These are phyloP conservation scores for Scleroderma bovista DNA, from an alignment of 768 basidiomycete species.

Conservation along the genomic window DNA sequence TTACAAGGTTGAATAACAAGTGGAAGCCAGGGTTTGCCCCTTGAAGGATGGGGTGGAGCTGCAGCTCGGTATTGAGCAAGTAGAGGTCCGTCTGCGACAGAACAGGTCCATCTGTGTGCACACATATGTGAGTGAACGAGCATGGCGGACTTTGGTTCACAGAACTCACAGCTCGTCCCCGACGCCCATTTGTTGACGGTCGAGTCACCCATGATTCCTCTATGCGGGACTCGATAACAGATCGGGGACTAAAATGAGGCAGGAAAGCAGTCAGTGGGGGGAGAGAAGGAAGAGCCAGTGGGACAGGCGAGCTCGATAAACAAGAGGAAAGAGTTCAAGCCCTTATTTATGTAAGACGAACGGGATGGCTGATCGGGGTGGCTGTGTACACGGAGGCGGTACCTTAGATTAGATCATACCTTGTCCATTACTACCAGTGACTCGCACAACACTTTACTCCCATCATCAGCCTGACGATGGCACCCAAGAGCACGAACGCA, in stretches of 20 bases:
- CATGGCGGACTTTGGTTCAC: background rate
- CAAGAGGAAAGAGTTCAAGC: background rate
- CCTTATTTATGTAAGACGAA: background rate
- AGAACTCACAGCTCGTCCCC: slow-evolving; percentile 30
- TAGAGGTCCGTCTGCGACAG: slow-evolving; percentile 79
- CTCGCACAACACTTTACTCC: background rate
- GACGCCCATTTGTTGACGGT: slow-evolving; percentile 31
- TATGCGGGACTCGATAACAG: background rate
- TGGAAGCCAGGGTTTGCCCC: slow-evolving; percentile 45
- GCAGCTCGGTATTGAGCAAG: slow-evolving; percentile 62
- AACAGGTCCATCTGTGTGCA: slow-evolving; percentile 63
- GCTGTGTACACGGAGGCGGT: background rate
- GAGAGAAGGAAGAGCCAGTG: background rate
- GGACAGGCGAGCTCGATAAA: background rate
- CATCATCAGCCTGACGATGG: slow-evolving; percentile 39
- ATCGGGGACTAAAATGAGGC: background rate
- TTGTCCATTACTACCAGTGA: slow-evolving; percentile 10
- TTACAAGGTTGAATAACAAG: slow-evolving; percentile 66
- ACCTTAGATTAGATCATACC: slow-evolving; percentile 16
- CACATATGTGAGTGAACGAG: background rate
- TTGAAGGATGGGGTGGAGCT: slow-evolving; percentile 69
- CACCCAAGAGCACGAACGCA: slow-evolving; percentile 83
- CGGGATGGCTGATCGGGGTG: background rate
- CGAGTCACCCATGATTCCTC: slow-evolving; percentile 21
- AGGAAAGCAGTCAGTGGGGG: background rate